phyloP scores from a whole-genome alignment of 2,329 filamentous ascomycete species.

The Lachnellula cervina region DNA sequence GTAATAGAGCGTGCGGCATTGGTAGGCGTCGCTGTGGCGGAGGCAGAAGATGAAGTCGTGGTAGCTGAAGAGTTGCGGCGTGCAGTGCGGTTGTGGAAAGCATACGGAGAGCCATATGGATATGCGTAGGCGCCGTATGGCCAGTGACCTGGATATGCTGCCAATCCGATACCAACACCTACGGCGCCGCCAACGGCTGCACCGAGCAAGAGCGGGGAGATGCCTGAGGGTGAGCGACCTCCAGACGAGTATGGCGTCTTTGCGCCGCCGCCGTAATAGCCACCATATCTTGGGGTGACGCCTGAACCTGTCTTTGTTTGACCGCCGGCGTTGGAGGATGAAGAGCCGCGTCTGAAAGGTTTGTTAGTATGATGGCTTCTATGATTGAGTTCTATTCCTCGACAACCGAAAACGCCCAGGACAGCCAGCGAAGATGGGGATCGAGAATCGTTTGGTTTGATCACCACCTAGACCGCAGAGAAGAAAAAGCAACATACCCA shows the following conservation, averaged over 20 bases:
- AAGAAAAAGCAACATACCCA: slow-evolving; percentile 24
- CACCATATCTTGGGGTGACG: slow-evolving; percentile 50
- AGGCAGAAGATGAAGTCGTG: slow-evolving; percentile 37
- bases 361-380: background rate
- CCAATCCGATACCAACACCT: slow-evolving; percentile 38
- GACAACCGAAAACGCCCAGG: background rate
- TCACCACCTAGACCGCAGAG: background rate
- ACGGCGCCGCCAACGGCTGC: background rate
- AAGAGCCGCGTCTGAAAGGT: slow-evolving; percentile 19
- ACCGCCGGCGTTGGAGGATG: slow-evolving; percentile 39
- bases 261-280: slow-evolving; percentile 64
- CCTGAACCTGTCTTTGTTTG: slow-evolving; percentile 55
- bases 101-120: slow-evolving; percentile 53
- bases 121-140: slow-evolving; percentile 58
- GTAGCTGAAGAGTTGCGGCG: slow-evolving; percentile 24
- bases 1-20: slow-evolving; percentile 38
- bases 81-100: slow-evolving; percentile 42
- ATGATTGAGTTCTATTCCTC: background rate
- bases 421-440: too few relatives aligned
- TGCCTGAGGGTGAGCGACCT: slow-evolving; percentile 40
- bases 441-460: too few relatives aligned
- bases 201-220: slow-evolving; percentile 50
- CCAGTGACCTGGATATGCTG: slow-evolving; percentile 51
- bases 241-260: slow-evolving; percentile 56
- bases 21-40: slow-evolving; percentile 27